Percentiles rank a stretch among this genome's conserved stretches.
phyloP scores from a whole-genome alignment of 495 filamentous ascomycete species.

The Annulohypoxylon moriforme region DNA sequence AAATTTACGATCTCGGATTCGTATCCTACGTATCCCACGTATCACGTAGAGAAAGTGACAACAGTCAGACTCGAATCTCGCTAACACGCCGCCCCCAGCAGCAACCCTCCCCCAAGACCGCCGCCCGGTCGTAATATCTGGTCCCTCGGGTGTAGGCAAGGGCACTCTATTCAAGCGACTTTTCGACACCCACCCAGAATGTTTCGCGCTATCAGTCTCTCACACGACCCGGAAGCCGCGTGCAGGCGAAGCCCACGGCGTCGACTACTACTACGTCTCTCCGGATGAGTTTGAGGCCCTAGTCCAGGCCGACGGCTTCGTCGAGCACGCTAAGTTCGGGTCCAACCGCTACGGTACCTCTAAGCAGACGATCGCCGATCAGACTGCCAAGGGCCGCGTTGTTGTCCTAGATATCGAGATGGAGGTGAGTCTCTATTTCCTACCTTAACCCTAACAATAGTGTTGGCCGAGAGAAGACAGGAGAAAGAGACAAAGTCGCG shows the following conservation, averaged over 20 bases:
- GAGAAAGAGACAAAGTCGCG: background rate
- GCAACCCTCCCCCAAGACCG: constrained; percentile 53
- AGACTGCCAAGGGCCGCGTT: constrained; percentile 72
- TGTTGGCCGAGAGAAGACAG: background rate
- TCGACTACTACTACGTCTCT: constrained; percentile 84
- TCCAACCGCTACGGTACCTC: constrained; percentile 90
- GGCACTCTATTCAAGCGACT: constrained; percentile 84
- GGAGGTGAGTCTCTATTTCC: constrained; percentile 64
- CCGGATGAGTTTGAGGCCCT: constrained; percentile 76
- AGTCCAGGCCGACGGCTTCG: constrained; percentile 77
- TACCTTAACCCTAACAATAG: too few species aligned
- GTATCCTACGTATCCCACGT: background rate
- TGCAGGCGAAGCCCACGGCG: constrained; percentile 76
- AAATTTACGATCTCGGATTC: background rate
- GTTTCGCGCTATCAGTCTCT: constrained; percentile 84
- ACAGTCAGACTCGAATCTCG: background rate
- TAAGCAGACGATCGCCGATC: constrained; percentile 77
- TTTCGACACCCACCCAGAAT: constrained; percentile 69
- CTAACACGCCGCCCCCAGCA: constrained; percentile 12
- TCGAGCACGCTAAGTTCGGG: constrained; percentile 91
- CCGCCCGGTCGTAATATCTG: constrained; percentile 85
- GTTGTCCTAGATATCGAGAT: constrained; percentile 93
- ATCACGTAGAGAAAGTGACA: background rate
- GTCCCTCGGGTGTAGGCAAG: constrained; percentile 89
- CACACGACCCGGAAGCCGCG: constrained; percentile 88